Base-by-base conservation (phyloP, 2,329 filamentous ascomycete genomes). In the Claviceps cyperi region DNA sequence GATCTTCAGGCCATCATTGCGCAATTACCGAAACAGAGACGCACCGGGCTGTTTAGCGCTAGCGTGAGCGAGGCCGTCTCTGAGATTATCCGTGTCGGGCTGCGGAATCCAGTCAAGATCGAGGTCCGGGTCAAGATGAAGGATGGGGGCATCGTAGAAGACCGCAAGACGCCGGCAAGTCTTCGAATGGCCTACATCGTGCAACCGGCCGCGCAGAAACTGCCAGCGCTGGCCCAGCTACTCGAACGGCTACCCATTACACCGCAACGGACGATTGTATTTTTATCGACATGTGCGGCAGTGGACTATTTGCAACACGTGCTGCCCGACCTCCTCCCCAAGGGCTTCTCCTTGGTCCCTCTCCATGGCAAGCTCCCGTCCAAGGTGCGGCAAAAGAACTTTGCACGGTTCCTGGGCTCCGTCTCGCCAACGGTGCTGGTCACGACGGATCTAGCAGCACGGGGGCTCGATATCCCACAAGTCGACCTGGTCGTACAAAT, bases 61-160 rank as follows among this genome's bases (percentile, higher is more conserved):
- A 94, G 86, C 59, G 86, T 98, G n/a, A 92, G 85, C 58, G 92
- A 97, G 62, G 92, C 92, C 1, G 86, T 98, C 1, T 83, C 90
- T 54, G 86, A 96, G 62, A 84, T 98, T 50, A 89, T 98, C 48
- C 79, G 90, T 37, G 88, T 96, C 7, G 92, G 92, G 19, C 70
- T 97, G 56, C 78, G 92, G 38, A 97, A 98, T 65, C 92, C 92
- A 0, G 90, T 96, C 59, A 94, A 94, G 61, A 88, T 98, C 53
- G 84, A 86, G 11, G 92, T 97, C 48, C 92, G 91, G 59, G 92
- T 98, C 49, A 92, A 90, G 66, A 62, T 80, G 66, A 71, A 78
- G 70, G 73, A 73, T 19, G 86, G 85, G 19, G 77, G 78, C 1
- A 62, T 77, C 5, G 67, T 81, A 19, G 81, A 91, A 55, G 91